These are phyloP conservation scores for Coemansia sp. DNA, from an alignment of 192 early-diverging fungal species.

Conservation along the genomic window DNA sequence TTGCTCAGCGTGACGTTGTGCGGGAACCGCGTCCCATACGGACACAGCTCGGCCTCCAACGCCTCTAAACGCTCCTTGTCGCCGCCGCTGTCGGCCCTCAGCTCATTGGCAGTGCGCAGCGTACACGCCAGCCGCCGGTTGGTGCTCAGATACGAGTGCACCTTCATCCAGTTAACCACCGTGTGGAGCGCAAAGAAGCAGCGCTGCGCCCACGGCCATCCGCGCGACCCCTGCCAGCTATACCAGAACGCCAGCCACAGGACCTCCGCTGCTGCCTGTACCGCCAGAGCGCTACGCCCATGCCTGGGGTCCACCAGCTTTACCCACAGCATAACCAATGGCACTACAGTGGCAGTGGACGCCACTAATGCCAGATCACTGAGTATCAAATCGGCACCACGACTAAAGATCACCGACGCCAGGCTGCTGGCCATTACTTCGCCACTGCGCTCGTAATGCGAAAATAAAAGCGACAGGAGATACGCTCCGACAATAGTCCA, in stretches of 20 bases:
- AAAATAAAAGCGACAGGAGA: conserved; percentile 40
- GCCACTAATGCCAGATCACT: conserved; percentile 74
- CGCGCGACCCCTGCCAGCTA: conserved; percentile 61
- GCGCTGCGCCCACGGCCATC: conserved; percentile 89
- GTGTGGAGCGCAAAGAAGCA: conserved; percentile 87
- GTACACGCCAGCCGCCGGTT: conserved; percentile 71
- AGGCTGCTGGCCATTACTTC: conserved; percentile 37
- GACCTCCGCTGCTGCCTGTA: conserved; percentile 66
- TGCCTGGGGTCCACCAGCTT: conserved; percentile 22
- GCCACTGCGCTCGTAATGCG: conserved; percentile 47
- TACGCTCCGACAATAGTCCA: conserved; percentile 53
- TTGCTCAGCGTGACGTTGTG: conserved; percentile 80
- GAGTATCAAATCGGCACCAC: conserved; percentile 66
- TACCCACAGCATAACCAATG: conserved; percentile 49
- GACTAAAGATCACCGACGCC: conserved; percentile 40
- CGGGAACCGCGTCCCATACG: conserved; percentile 69
- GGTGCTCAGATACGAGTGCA: conserved; percentile 88
- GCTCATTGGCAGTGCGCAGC: conserved; percentile 20
- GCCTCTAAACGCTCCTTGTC: conserved; percentile 47
- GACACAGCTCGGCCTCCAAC: conserved; percentile 61
- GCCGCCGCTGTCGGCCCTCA: conserved; percentile 10
- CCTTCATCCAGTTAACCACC: conserved; percentile 94
- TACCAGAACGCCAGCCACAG: conserved; percentile 62
- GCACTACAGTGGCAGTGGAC: conserved; percentile 65
- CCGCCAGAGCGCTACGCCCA: conserved; percentile 9